phyloP scores from a whole-genome alignment of 352 stramenopile genomes.

The Thalassiosira exigua region DNA sequence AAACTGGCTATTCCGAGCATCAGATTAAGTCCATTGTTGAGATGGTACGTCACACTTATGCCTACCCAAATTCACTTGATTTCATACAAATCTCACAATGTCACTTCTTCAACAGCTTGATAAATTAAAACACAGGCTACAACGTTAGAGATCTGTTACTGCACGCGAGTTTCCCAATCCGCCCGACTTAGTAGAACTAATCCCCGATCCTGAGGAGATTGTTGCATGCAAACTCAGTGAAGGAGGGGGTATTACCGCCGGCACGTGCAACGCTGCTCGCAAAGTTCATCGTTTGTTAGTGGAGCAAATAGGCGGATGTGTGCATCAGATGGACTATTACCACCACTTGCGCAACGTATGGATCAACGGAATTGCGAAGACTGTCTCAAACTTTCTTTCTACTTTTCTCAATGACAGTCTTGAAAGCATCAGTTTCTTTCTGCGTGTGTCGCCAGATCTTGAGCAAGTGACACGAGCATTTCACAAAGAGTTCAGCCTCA shows the following conservation, averaged over 20 bases:
- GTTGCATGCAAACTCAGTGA: slow-evolving; percentile 23
- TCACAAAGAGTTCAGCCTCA: slow-evolving; percentile 48
- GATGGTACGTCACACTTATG: not conserved
- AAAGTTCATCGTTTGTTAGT: slow-evolving; percentile 22
- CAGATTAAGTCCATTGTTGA: slow-evolving; percentile 19
- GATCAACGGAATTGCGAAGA: slow-evolving; percentile 23
- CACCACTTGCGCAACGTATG: slow-evolving; percentile 48
- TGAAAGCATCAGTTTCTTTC: slow-evolving; percentile 29
- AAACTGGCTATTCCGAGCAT: slow-evolving; percentile 20
- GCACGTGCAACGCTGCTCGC: slow-evolving; percentile 34
- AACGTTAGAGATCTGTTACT: too few relatives aligned
- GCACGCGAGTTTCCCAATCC: too few relatives aligned
- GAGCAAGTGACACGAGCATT: slow-evolving; percentile 18
- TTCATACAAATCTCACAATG: not conserved
- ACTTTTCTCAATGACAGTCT: slow-evolving; percentile 10
- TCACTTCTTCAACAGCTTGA: not conserved
- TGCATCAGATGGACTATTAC: slow-evolving; percentile 20
- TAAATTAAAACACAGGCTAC: slow-evolving; percentile 12
- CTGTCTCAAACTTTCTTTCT: slow-evolving; percentile 14
- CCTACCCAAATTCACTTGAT: slow-evolving; percentile 5
- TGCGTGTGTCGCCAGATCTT: slow-evolving; percentile 28
- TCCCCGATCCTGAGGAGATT: slow-evolving; percentile 29
- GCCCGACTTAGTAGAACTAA: not conserved
- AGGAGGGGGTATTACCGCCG: slow-evolving; percentile 20
- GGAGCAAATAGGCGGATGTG: not conserved